Conservation (phyloP, 176 grass and related monocot genomes). For the Carex pumila region DNA sequence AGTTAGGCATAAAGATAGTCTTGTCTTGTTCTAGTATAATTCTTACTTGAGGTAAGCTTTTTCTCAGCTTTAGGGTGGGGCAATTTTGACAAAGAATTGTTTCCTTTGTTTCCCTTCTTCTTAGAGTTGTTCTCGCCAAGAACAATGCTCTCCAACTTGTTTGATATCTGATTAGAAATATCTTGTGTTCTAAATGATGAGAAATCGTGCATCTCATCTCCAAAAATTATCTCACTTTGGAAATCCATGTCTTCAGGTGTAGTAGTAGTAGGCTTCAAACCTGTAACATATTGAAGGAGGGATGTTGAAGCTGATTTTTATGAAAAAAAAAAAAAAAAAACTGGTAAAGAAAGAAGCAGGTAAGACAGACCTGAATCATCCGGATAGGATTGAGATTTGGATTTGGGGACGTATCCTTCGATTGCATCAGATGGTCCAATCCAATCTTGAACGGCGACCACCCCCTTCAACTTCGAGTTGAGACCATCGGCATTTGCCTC, state of each 20-base stretch:
- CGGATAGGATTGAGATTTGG: constrained; percentile 1
- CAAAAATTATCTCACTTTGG: constrained; percentile 16
- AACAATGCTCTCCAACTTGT: constrained; percentile 35
- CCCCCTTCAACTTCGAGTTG: not conserved
- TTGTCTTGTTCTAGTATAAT: not conserved
- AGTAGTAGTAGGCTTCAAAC: constrained; percentile 28
- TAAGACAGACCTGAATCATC: constrained; percentile 13
- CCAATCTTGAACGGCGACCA: constrained; percentile 58
- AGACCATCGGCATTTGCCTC: not conserved
- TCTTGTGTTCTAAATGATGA: constrained; percentile 28
- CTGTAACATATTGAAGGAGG: constrained; percentile 18
- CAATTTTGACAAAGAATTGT: constrained; percentile 30
- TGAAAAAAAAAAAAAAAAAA: no score
- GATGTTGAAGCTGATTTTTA: no score
- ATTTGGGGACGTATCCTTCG: constrained; percentile 71
- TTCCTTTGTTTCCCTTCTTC: constrained; percentile 38
- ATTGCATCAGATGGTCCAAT: constrained; percentile 61
- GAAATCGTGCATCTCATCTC: constrained; percentile 16
- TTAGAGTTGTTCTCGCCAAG: constrained; percentile 34
- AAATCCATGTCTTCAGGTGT: constrained; percentile 19
- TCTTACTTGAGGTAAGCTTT: constrained; percentile 18
- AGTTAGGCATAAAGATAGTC: not conserved
- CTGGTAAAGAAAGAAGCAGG: no score
- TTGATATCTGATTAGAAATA: constrained; percentile 49
- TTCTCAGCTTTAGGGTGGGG: constrained; percentile 35